phyloP scores from a whole-genome alignment of 371 early-diverging fungal genomes.

The Apophysomyces ossiformis region DNA sequence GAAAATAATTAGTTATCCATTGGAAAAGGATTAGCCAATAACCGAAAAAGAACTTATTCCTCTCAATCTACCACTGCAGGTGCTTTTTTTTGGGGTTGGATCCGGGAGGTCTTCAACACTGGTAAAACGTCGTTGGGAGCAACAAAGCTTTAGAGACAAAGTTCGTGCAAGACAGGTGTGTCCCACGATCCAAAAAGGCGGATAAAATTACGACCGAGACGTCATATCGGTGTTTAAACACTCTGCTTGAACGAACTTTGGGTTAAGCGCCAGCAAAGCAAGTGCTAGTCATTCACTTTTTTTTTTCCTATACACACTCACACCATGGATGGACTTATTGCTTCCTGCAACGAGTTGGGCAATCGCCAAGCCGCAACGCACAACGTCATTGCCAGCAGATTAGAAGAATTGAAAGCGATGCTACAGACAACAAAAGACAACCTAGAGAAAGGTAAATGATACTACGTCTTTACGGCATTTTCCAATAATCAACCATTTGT shows the following conservation, averaged over 20 bases:
- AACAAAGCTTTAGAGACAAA: too few species aligned
- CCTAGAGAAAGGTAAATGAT: conserved; percentile 30
- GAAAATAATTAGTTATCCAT: too few species aligned
- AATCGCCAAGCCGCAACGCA: conserved; percentile 29
- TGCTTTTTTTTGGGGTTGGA: too few species aligned
- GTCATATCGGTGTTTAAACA: conserved; percentile 4
- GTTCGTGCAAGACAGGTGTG: too few species aligned
- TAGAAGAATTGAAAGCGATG: conserved; percentile 20
- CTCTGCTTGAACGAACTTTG: neutral
- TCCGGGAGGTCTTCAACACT: too few species aligned
- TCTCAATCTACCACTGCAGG: too few species aligned
- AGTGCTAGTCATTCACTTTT: conserved; percentile 6
- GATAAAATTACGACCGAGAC: neutral
- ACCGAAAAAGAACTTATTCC: too few species aligned
- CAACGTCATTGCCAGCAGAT: conserved; percentile 19
- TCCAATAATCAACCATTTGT: conserved; percentile 11
- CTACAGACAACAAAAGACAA: conserved; percentile 29
- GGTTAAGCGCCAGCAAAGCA: neutral
- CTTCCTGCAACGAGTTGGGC: conserved; percentile 23
- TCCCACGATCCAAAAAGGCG: too few species aligned
- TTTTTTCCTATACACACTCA: conserved; percentile 3
- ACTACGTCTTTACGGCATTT: neutral
- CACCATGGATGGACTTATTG: conserved; percentile 28
- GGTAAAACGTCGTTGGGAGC: too few species aligned
- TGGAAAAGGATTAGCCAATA: too few species aligned